Conservation (phyloP, 2,329 filamentous ascomycete genomes). For the Thielaviopsis musarum region DNA sequence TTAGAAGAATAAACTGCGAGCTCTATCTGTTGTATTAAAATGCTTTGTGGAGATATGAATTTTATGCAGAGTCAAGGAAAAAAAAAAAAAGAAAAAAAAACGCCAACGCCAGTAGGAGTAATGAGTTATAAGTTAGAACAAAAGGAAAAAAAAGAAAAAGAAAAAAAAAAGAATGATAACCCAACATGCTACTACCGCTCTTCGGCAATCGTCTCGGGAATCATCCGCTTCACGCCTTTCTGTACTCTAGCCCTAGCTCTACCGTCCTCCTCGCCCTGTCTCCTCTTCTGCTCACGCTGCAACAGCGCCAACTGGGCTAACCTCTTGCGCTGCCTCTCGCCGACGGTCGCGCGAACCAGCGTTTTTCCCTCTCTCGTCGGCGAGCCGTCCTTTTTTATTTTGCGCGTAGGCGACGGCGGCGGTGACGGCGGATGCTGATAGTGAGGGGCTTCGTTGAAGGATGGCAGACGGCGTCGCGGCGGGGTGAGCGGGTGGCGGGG, state of each 20-base stretch:
- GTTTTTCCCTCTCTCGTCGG: neutral
- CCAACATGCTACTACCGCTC: neutral
- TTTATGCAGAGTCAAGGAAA: neutral
- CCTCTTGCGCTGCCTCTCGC: conserved; percentile 1
- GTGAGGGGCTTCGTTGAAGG: too few species aligned
- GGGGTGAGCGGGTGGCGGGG: too few species aligned
- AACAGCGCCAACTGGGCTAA: neutral
- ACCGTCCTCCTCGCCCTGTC: neutral
- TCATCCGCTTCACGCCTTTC: neutral
- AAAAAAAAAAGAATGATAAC: neutral
- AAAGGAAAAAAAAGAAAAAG: neutral
- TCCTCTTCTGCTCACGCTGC: neutral
- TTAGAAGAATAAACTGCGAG: too few species aligned
- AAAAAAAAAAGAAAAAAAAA: neutral
- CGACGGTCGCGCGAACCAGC: neutral
- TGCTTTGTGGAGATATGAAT: too few species aligned
- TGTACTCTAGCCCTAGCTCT: too few species aligned
- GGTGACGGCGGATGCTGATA: neutral
- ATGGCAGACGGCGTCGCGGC: too few species aligned
- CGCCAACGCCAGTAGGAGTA: neutral
- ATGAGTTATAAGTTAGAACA: neutral
- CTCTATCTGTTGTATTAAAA: too few species aligned
- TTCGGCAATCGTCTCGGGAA: conserved; percentile 1
- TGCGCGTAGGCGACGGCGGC: neutral
- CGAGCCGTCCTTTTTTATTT: neutral